phyloP scores from a whole-genome alignment of 2,329 filamentous ascomycete genomes.

The Pestalotiopsis sp. region DNA sequence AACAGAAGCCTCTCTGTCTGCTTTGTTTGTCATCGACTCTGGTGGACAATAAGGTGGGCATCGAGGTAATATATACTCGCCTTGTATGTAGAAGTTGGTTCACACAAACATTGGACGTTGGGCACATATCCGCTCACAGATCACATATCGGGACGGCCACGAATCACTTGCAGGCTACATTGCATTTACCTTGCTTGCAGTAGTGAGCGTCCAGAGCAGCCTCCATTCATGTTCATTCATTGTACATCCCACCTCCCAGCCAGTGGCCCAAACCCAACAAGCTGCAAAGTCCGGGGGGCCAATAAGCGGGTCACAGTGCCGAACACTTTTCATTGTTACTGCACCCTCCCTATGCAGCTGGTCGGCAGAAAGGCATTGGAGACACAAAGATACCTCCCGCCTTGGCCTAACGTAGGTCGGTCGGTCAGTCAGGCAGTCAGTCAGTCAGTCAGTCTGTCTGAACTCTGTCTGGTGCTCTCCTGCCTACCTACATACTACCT shows the following conservation, averaged over 20 bases:
- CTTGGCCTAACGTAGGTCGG: background rate
- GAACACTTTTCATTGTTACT: conserved; percentile 11
- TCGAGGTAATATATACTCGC: background rate
- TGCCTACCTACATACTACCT: background rate
- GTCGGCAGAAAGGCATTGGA: conserved; percentile 12
- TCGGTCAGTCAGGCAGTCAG: too few species aligned
- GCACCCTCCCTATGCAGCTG: conserved; percentile 7
- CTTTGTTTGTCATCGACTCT: background rate
- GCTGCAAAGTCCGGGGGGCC: background rate
- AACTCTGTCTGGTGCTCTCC: background rate
- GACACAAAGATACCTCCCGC: conserved; percentile 13
- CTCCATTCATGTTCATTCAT: background rate
- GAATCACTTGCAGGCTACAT: conserved; percentile 9
- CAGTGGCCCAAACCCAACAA: background rate
- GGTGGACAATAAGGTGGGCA: background rate
- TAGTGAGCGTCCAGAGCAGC: background rate
- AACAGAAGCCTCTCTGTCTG: background rate
- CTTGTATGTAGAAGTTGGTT: background rate
- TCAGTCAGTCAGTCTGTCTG: too few species aligned
- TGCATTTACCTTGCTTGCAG: background rate
- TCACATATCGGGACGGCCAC: background rate
- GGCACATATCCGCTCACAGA: background rate
- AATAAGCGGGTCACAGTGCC: conserved; percentile 8
- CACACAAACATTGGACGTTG: background rate
- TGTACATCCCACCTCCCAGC: background rate